phyloP scores from a whole-genome alignment of 495 filamentous ascomycete genomes.

The Aspergillus incahuasiensis region DNA sequence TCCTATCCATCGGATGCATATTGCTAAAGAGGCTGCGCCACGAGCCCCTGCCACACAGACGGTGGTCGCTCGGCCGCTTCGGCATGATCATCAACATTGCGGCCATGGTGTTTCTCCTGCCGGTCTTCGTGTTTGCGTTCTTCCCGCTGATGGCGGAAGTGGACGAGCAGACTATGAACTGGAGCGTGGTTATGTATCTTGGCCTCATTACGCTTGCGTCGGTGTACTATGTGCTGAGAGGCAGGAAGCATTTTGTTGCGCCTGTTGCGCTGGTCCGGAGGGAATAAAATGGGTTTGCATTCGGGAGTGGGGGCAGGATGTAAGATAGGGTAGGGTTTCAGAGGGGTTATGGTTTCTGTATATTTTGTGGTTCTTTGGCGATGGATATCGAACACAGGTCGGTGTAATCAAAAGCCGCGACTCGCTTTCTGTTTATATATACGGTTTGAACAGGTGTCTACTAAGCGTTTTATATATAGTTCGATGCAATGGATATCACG shows the following conservation, averaged over 20 bases:
- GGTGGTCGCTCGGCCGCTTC: constrained; percentile 46
- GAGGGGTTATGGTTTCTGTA: neutral
- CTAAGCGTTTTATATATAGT: too few relatives aligned
- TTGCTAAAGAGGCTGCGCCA: constrained; percentile 40
- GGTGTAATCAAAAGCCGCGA: too few relatives aligned
- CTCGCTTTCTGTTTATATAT: too few relatives aligned
- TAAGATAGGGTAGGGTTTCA: neutral
- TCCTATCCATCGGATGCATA: constrained; percentile 46
- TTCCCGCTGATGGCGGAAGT: constrained; percentile 46
- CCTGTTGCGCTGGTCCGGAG: constrained; percentile 44
- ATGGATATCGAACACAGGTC: too few relatives aligned
- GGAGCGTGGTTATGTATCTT: constrained; percentile 45
- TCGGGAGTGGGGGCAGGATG: neutral
- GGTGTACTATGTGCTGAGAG: constrained; percentile 39
- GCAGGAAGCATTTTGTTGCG: constrained; percentile 40
- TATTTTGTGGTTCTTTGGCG: neutral
- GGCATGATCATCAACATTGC: constrained; percentile 46
- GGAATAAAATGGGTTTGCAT: constrained; percentile 5
- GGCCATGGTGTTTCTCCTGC: constrained; percentile 36
- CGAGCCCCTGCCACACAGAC: constrained; percentile 37
- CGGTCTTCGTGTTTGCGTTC: constrained; percentile 50
- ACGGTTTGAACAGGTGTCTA: too few relatives aligned
- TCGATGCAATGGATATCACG: too few relatives aligned
- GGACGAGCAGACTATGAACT: constrained; percentile 42
- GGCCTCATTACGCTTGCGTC: constrained; percentile 43